Evolutionary conservation across 2,329 filamentous ascomycete genomes (phyloP).

Genomic region (Hortaea sp.): DNA sequence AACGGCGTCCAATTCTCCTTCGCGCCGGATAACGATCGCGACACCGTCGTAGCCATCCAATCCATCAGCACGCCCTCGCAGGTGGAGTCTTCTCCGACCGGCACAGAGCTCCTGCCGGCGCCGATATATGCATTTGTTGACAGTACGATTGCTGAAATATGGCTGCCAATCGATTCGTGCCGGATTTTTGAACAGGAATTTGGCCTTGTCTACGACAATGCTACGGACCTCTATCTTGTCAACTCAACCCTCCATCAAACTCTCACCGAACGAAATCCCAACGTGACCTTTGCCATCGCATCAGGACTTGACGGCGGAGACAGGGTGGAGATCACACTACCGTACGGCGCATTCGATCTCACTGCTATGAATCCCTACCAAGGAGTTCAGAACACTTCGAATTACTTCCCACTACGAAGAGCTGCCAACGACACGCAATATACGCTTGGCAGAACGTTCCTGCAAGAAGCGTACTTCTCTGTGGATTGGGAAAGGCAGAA

Average conservation of each 20-base stretch:
- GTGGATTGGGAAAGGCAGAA: conserved; percentile 40
- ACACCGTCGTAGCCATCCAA: conserved; percentile 49
- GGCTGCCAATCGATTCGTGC: conserved; percentile 45
- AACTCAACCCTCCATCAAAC: conserved; percentile 46
- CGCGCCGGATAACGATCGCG: conserved; percentile 45
- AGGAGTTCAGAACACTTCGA: conserved; percentile 50
- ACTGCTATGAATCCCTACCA: conserved; percentile 38
- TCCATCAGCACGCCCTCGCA: conserved; percentile 26
- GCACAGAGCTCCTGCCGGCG: conserved; percentile 29
- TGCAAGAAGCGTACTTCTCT: conserved; percentile 54
- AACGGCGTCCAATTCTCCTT: conserved; percentile 53
- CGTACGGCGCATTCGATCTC: conserved; percentile 42
- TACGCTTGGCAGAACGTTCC: conserved; percentile 56
- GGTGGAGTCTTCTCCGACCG: conserved; percentile 18
- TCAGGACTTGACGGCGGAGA: conserved; percentile 24
- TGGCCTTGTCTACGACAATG: conserved; percentile 55
- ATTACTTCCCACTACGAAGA: conserved; percentile 57
- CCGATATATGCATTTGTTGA: conserved; percentile 38
- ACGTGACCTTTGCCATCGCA: conserved; percentile 35
- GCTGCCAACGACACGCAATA: conserved; percentile 44
- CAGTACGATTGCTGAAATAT: conserved; percentile 39
- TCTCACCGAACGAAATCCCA: conserved; percentile 34
- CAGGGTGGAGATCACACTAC: conserved; percentile 36
- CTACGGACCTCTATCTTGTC: conserved; percentile 55
- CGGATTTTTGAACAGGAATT: conserved; percentile 54